These are phyloP conservation scores for Trichoderma asperellum DNA, from an alignment of 2,329 filamentous ascomycete genomes.

Conservation along the genomic window DNA sequence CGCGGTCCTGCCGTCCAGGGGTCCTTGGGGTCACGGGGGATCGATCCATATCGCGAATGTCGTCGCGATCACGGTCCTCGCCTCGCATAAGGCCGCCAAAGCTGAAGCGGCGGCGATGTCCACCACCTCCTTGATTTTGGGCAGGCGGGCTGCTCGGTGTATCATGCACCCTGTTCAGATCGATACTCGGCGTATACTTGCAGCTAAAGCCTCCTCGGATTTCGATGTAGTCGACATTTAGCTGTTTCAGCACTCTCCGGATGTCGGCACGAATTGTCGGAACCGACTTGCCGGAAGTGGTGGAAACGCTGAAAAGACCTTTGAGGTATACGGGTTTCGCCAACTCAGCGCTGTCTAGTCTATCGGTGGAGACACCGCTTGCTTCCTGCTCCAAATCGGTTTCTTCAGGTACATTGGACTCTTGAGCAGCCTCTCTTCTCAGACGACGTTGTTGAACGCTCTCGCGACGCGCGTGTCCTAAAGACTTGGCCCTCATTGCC, in stretches of 20 bases:
- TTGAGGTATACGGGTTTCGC: conserved; percentile 95
- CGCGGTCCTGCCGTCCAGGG: conserved; percentile 51
- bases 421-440: conserved; percentile 70
- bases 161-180: conserved; percentile 74
- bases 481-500: conserved; percentile 78
- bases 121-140: conserved; percentile 48
- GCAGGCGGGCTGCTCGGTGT: conserved; percentile 61
- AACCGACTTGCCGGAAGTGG: conserved; percentile 90
- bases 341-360: conserved; percentile 71
- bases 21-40: conserved; percentile 49
- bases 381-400: conserved; percentile 77
- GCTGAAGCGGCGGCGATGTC: conserved; percentile 77
- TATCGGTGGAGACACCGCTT: conserved; percentile 63
- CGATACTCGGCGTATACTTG: conserved; percentile 85
- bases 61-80: conserved; percentile 70
- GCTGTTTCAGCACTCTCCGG: conserved; percentile 82
- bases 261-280: conserved; percentile 85
- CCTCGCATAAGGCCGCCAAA: conserved; percentile 69
- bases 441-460: conserved; percentile 87
- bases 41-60: conserved; percentile 63
- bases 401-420: conserved; percentile 86
- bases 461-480: conserved; percentile 86
- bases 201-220: conserved; percentile 94
- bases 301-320: conserved; percentile 95
- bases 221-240: conserved; percentile 89